Evolutionary conservation across 192 early-diverging fungal genomes (phyloP).

Genomic region (Coemansia sp.): DNA sequence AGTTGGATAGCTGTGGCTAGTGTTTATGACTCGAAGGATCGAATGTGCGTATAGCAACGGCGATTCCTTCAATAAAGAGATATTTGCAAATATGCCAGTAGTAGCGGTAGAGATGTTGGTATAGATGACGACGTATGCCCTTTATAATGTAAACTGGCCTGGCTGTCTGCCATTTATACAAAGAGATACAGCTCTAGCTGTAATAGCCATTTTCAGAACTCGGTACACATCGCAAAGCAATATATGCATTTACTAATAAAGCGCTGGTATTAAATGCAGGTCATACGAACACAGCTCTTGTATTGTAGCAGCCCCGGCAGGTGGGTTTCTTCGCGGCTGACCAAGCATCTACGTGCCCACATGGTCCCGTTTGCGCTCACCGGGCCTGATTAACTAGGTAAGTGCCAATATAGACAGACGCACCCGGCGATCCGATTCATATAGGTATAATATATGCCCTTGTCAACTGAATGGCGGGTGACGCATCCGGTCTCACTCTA

Average conservation of each 20-base stretch:
- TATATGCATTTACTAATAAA: constrained; percentile 5
- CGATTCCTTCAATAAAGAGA: no score
- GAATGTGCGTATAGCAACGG: not conserved
- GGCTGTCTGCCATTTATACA: not conserved
- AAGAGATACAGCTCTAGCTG: not conserved
- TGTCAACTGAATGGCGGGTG: not conserved
- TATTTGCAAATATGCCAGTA: no score
- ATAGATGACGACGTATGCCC: not conserved
- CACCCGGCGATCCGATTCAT: not conserved
- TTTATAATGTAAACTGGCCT: not conserved
- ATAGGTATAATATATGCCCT: no score
- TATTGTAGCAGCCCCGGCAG: not conserved
- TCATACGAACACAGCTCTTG: constrained; percentile 4
- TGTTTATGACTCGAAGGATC: not conserved
- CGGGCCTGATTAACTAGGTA: not conserved
- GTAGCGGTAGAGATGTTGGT: not conserved
- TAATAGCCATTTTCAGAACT: not conserved
- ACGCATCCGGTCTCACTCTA: not conserved
- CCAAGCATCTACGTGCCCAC: not conserved
- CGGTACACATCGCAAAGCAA: not conserved
- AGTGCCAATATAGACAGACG: not conserved
- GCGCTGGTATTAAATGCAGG: not conserved
- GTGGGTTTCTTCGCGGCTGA: not conserved
- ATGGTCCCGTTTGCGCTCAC: not conserved
- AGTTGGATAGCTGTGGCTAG: not conserved